Evolutionary conservation across 148 eudicot species (phyloP).

Genomic region (Dianthus caryophyllus): DNA sequence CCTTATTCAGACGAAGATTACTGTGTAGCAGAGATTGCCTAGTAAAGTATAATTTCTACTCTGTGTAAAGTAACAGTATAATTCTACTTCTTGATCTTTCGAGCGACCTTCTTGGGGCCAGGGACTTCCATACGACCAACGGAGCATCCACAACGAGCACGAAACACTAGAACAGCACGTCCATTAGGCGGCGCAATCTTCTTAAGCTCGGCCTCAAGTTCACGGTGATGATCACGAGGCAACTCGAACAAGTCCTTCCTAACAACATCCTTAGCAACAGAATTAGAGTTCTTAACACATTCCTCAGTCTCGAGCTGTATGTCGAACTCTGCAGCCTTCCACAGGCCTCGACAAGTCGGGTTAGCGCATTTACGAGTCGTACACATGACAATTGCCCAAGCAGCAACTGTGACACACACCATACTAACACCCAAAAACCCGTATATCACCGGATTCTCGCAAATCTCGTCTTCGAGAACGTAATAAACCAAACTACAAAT

Average conservation of each 20-base stretch:
- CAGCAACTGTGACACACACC: conserved; percentile 48
- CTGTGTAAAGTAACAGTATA: conserved; percentile 1
- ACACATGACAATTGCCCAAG: conserved; percentile 52
- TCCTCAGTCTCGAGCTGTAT: conserved; percentile 81
- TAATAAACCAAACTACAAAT: conserved; percentile 27
- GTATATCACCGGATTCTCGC: conserved; percentile 55
- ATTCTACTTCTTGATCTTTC: conserved; percentile 71
- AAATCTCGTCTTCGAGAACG: conserved; percentile 53
- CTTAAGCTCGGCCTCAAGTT: conserved; percentile 81
- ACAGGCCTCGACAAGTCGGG: conserved; percentile 60
- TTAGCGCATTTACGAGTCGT: conserved; percentile 59
- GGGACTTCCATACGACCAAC: conserved; percentile 87
- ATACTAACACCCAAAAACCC: conserved; percentile 67
- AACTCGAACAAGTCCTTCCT: conserved; percentile 67
- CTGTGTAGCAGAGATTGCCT: conserved; percentile 4
- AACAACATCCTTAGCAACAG: conserved; percentile 33
- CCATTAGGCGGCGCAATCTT: conserved; percentile 89
- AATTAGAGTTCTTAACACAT: conserved; percentile 45
- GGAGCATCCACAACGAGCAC: conserved; percentile 81
- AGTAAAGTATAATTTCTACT: background rate
- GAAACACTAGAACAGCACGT: conserved; percentile 67
- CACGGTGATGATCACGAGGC: conserved; percentile 67
- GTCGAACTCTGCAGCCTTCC: conserved; percentile 74
- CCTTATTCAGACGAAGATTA: conserved; percentile 26
- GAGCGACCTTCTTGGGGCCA: conserved; percentile 48